Percentiles rank a stretch among this genome's conserved stretches.
These are phyloP conservation scores for Papiliotrema flavescens DNA, from an alignment of 1,284 basidiomycete species.

Conservation along the genomic window DNA sequence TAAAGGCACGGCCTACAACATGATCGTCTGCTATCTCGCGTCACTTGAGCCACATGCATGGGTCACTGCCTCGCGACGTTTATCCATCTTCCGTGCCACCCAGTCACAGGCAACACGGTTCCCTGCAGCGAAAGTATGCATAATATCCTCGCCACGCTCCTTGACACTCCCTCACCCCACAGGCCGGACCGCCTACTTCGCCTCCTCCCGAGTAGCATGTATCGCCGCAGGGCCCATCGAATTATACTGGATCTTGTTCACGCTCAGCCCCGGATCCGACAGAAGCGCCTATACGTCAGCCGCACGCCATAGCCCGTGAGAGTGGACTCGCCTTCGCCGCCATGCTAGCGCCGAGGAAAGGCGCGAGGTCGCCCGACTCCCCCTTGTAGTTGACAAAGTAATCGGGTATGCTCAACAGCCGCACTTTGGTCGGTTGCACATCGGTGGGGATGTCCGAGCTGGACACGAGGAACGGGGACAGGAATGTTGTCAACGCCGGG, in stretches of 20 bases:
- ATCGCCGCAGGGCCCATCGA: conserved; percentile 43
- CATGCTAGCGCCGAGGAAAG: conserved; percentile 82
- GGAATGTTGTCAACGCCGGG: conserved; percentile 68
- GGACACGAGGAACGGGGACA: conserved; percentile 64
- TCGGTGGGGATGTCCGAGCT: conserved; percentile 55
- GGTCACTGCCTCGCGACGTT: too few species aligned
- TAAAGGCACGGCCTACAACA: too few species aligned
- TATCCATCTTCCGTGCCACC: too few species aligned
- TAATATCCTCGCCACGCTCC: too few species aligned
- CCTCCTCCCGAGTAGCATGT: conserved; percentile 16
- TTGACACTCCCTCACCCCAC: too few species aligned
- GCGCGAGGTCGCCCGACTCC: conserved; percentile 73
- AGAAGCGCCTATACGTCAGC: conserved; percentile 21
- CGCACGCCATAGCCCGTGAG: background rate
- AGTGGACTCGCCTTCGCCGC: conserved; percentile 67
- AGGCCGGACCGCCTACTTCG: background rate
- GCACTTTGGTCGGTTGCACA: conserved; percentile 62
- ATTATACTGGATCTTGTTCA: conserved; percentile 49
- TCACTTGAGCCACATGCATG: too few species aligned
- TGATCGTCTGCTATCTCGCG: too few species aligned
- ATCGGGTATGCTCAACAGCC: conserved; percentile 74
- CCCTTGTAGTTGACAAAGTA: conserved; percentile 90
- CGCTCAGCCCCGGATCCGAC: conserved; percentile 44
- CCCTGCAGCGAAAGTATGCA: too few species aligned
- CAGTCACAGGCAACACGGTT: too few species aligned